Conservation (phyloP, 1,284 basidiomycete genomes). For the Earliella scabrosa region DNA sequence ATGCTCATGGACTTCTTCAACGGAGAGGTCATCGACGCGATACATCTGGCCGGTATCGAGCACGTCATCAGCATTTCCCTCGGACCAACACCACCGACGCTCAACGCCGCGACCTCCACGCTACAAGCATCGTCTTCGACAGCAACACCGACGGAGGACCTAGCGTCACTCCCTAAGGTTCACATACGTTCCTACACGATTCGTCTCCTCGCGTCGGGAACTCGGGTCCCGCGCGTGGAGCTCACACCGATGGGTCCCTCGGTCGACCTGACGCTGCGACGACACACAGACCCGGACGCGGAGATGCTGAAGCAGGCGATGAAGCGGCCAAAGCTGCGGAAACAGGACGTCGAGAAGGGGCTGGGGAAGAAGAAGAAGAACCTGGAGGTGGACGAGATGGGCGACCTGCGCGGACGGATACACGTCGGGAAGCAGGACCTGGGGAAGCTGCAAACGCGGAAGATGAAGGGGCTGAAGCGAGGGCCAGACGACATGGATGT, state of each 20-base stretch:
- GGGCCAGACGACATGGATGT: conserved; percentile 38
- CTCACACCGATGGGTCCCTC: conserved; percentile 92
- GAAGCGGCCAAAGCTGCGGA: conserved; percentile 86
- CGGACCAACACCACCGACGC: conserved; percentile 62
- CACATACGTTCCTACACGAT: conserved; percentile 91
- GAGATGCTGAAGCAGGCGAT: conserved; percentile 85
- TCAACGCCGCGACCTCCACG: conserved; percentile 44
- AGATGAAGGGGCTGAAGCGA: conserved; percentile 88
- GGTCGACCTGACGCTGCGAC: conserved; percentile 83
- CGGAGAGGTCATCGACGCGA: conserved; percentile 82
- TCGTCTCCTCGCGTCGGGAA: conserved; percentile 76
- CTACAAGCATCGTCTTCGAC: conserved; percentile 28
- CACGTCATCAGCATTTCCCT: conserved; percentile 90
- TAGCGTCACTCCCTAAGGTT: conserved; percentile 71
- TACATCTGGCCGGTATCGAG: conserved; percentile 87
- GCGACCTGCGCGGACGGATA: conserved; percentile 89
- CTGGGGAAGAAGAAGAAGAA: conserved; percentile 95
- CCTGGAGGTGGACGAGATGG: conserved; percentile 98
- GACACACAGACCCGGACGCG: conserved; percentile 76
- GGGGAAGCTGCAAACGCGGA: conserved; percentile 82
- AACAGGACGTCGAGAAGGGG: conserved; percentile 84
- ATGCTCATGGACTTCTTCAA: conserved; percentile 92
- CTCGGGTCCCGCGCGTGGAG: conserved; percentile 80
- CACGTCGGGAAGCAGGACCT: conserved; percentile 94
- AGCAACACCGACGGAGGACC: conserved; percentile 41